Percentiles rank a stretch among this genome's conserved stretches.
Evolutionary conservation across 2,329 filamentous ascomycete species (phyloP).

Genomic region (Ceratocystis lukuohia): DNA sequence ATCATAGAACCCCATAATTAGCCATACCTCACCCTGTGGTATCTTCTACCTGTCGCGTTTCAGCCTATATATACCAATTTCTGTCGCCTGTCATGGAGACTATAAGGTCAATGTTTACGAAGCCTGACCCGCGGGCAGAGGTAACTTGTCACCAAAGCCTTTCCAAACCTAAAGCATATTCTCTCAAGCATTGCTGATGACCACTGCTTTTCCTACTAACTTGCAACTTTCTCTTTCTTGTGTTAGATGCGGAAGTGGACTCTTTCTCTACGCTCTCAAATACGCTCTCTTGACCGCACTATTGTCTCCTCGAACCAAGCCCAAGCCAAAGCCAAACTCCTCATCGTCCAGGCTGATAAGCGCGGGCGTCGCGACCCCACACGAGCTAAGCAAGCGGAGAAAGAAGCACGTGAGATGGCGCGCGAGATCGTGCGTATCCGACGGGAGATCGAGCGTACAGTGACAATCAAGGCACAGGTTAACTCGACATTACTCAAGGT

Average conservation of each 20-base stretch:
- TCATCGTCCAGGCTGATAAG: conserved; percentile 70
- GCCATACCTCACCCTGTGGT: neutral
- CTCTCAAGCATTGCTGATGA: neutral
- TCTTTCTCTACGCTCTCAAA: conserved; percentile 72
- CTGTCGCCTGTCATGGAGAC: conserved; percentile 56
- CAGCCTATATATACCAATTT: neutral
- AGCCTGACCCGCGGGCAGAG: conserved; percentile 86
- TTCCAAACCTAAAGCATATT: neutral
- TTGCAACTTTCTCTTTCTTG: neutral
- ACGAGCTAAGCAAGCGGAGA: conserved; percentile 62
- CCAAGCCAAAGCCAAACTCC: conserved; percentile 71
- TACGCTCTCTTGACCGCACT: conserved; percentile 89
- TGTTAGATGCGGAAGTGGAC: conserved; percentile 88
- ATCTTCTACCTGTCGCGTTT: neutral
- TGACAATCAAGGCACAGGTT: conserved; percentile 83
- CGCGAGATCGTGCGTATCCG: conserved; percentile 74
- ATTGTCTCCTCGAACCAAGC: conserved; percentile 64
- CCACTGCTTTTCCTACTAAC: neutral
- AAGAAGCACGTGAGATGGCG: conserved; percentile 79
- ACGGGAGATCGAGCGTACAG: conserved; percentile 57
- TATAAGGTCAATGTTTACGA: conserved; percentile 73
- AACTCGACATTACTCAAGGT: conserved; percentile 94
- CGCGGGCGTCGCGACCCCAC: conserved; percentile 69
- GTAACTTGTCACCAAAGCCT: conserved; percentile 33
- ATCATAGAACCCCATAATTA: neutral